These are phyloP conservation scores for Waltergamsia citrina DNA, from an alignment of 2,329 filamentous ascomycete species.

Conservation along the genomic window DNA sequence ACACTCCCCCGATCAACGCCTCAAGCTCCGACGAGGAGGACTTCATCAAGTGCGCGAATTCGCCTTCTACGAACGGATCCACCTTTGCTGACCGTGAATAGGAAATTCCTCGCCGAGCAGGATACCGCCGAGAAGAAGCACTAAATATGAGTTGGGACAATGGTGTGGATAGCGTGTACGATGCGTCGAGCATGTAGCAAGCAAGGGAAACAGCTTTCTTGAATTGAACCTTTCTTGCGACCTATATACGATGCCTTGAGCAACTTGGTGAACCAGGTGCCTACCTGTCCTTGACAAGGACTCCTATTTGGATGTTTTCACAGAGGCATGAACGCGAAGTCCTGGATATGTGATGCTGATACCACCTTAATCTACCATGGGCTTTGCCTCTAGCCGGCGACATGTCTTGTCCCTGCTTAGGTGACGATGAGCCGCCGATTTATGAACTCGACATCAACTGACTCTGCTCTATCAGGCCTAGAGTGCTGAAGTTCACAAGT, in stretches of 20 bases:
- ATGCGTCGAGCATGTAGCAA: conserved; percentile 23
- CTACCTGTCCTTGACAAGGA: conserved; percentile 7
- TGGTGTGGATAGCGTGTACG: conserved; percentile 13
- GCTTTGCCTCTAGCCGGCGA: too few relatives aligned
- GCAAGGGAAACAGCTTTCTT: conserved; percentile 7
- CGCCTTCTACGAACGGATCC: conserved; percentile 4
- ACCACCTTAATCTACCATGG: too few relatives aligned
- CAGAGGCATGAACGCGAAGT: too few relatives aligned
- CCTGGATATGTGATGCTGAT: too few relatives aligned
- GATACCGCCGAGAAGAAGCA: conserved; percentile 26
- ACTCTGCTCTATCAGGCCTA: too few relatives aligned
- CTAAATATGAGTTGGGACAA: conserved; percentile 11
- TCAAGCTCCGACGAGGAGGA: conserved; percentile 53
- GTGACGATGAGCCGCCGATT: too few relatives aligned
- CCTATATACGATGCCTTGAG: too few relatives aligned
- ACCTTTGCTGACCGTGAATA: conserved; percentile 11
- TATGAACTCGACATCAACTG: too few relatives aligned
- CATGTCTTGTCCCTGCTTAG: too few relatives aligned
- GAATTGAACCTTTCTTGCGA: conserved; percentile 1
- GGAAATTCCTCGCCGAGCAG: conserved; percentile 28
- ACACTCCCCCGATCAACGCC: conserved; percentile 51
- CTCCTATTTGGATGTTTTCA: too few relatives aligned
- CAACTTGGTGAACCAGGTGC: conserved; percentile 5
- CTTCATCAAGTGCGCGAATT: conserved; percentile 51
- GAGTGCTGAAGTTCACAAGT: too few relatives aligned